Base-by-base conservation (phyloP, 2,329 filamentous ascomycete species). In the Aphanocladium album region DNA sequence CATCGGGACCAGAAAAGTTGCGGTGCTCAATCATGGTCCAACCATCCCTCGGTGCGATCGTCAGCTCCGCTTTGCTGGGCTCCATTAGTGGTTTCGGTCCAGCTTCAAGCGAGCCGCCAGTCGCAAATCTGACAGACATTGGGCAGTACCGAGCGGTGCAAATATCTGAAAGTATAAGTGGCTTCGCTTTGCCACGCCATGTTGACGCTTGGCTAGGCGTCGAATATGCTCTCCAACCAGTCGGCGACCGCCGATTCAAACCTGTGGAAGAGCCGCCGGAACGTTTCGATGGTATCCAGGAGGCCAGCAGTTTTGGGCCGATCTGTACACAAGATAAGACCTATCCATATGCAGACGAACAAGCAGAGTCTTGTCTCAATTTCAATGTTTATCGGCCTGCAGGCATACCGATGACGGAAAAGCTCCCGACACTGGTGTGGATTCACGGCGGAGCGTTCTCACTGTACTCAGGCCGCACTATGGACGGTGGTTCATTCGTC, bases 141-240 rank as follows among this genome's bases (percentile, higher is more conserved):
- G 59, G 59, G 1, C 25, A 33, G 17, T 57, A 56, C 6, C 23
- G 21, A 30, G 53, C 33, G 7, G 9, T 43, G 2, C 8, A n/a
- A 9, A 6, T 61, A 23, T 52, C 46, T 3, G 67, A 67, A 45
- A 75, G 72, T 12, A 49, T 74, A 19, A 71, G 67, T 49, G 74
- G 71, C 21, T 63, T 67, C 25, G 62, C 63, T 0, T 68, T 79
- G 2, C 67, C 71, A 9, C 63, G 63, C 2, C 62, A 72, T 0
- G 73, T 80, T 1, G 76, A 81, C 62, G 78, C 79, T 0, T 81
- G 78, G 79, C 68, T 81, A 6, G 77, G 77, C 2, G 74, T 81
- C 35, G 76, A 79, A 64, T 81, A 79, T 53, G 73, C 79, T 0
- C 67, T 69, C 0, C 75, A 77, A 33, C 77, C 76, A 0, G 72